Percentiles rank a stretch among this genome's conserved stretches.
Evolutionary conservation across 768 basidiomycete genomes (phyloP).

Genomic region (Trametes gibbosa): DNA sequence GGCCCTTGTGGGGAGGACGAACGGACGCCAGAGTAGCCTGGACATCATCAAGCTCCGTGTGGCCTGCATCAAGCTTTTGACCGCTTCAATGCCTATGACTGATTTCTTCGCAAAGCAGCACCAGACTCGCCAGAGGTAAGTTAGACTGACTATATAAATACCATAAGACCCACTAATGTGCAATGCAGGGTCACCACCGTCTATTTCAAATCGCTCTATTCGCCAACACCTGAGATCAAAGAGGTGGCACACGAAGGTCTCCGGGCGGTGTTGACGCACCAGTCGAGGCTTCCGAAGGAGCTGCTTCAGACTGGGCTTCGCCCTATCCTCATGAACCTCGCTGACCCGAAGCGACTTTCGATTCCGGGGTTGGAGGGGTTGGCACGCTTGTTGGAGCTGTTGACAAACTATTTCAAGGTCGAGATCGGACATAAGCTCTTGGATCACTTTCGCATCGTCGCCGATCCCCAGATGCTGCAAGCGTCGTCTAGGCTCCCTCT

Average conservation of each 20-base stretch:
- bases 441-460: constrained; percentile 92
- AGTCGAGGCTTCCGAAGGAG: constrained; percentile 91
- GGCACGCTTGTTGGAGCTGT: constrained; percentile 86
- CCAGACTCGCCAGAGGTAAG: constrained; percentile 81
- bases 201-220: constrained; percentile 98
- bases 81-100: constrained; percentile 91
- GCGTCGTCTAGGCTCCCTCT: constrained; percentile 77
- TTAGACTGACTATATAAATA: neutral
- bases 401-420: constrained; percentile 99
- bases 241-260: constrained; percentile 94
- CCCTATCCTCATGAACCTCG: constrained; percentile 96
- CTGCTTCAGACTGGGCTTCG: constrained; percentile 92
- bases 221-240: constrained; percentile 86
- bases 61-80: constrained; percentile 89
- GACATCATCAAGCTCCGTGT: constrained; percentile 90
- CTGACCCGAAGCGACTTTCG: constrained; percentile 91
- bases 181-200: constrained; percentile 78
- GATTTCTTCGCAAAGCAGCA: constrained; percentile 89
- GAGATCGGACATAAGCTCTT: constrained; percentile 97
- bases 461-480: constrained; percentile 82
- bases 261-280: constrained; percentile 82
- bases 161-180: neutral
- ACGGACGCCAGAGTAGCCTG: constrained; percentile 69
- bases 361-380: constrained; percentile 91
- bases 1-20: constrained; percentile 73